phyloP scores from a whole-genome alignment of 495 filamentous ascomycete genomes.

The Talaromyces stipitatus region DNA sequence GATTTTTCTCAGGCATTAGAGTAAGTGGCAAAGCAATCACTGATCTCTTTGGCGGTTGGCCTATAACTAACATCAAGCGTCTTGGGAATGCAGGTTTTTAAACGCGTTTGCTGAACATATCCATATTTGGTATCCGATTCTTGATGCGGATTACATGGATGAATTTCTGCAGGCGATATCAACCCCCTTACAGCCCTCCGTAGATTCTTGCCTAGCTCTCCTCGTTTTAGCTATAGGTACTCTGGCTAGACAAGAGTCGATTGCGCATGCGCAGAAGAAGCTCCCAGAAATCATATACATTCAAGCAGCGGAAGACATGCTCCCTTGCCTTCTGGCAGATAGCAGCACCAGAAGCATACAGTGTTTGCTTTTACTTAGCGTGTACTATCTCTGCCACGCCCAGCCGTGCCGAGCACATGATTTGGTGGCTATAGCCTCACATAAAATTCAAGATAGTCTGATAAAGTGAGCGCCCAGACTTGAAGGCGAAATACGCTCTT shows the following conservation, averaged over 20 bases:
- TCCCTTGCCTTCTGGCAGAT: neutral
- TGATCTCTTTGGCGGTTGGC: neutral
- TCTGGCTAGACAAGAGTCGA: neutral
- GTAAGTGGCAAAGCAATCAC: neutral
- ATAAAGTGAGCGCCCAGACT: neutral
- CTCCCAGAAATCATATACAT: neutral
- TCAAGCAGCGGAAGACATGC: neutral
- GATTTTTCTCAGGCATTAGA: neutral
- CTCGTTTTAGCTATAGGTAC: neutral
- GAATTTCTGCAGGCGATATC: neutral
- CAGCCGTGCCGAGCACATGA: neutral
- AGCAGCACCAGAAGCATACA: neutral
- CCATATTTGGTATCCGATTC: slow-evolving; percentile 1
- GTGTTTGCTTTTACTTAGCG: neutral
- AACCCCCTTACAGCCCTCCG: neutral
- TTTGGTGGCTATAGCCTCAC: neutral
- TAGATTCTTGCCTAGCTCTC: slow-evolving; percentile 1
- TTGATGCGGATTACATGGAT: neutral
- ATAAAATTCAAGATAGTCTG: neutral
- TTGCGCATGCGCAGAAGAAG: neutral
- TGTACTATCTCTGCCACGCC: neutral
- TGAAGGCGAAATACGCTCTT: neutral
- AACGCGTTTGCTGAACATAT: neutral
- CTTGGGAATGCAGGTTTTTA: neutral
- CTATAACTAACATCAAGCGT: neutral